Conservation (phyloP, 345 rosid species). For the Pistacia atlantica region DNA sequence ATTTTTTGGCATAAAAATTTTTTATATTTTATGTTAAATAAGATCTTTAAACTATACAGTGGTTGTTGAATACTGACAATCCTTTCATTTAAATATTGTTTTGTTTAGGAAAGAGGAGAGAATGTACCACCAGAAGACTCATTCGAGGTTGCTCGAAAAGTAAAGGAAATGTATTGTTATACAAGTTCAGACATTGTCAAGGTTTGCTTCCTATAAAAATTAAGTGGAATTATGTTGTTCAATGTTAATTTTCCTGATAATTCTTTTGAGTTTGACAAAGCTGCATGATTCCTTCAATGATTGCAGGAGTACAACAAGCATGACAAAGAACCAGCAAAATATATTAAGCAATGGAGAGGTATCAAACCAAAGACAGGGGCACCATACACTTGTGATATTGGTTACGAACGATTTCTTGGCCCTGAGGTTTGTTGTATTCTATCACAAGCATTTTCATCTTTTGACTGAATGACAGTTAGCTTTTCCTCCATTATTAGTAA, state of each 20-base stretch:
- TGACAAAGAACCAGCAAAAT: conserved; percentile 93
- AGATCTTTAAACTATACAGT: not conserved
- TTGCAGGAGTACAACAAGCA: conserved; percentile 94
- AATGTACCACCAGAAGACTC: conserved; percentile 97
- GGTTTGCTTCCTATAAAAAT: conserved; percentile 42
- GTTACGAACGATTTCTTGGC: conserved; percentile 96
- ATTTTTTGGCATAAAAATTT: not conserved
- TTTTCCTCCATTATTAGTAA: not conserved
- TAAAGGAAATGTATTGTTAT: conserved; percentile 90
- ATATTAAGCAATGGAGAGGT: conserved; percentile 89
- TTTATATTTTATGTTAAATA: not conserved
- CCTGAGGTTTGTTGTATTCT: conserved; percentile 74
- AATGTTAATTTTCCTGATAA: not conserved
- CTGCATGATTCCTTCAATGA: conserved; percentile 15
- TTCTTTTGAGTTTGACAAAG: conserved; percentile 10
- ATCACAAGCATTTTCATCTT: not conserved
- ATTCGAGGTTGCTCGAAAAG: conserved; percentile 91
- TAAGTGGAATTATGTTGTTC: conserved; percentile 8
- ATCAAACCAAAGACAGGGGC: conserved; percentile 97
- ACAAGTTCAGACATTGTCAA: conserved; percentile 95
- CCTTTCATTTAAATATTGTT: conserved; percentile 26
- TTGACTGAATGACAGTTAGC: not conserved
- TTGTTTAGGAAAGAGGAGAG: conserved; percentile 93
- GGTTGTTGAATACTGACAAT: not conserved
- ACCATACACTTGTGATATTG: conserved; percentile 92